Evolutionary conservation across 208 protist species (phyloP).

Genomic region (Novymonas esmeraldas): DNA sequence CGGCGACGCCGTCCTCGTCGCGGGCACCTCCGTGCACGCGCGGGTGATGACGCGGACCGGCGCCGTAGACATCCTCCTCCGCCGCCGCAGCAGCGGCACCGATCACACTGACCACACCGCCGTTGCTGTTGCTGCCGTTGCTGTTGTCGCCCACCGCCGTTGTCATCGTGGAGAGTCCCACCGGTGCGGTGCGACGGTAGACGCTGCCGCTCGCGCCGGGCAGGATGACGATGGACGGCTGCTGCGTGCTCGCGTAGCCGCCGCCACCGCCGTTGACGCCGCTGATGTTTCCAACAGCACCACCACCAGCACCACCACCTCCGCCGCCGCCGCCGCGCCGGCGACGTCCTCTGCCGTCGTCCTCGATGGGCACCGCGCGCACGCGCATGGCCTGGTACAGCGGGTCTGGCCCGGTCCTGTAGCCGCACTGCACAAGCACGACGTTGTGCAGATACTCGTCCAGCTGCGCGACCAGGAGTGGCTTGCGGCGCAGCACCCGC

Average conservation of each 20-base stretch:
- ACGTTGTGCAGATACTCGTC: conserved; percentile 73
- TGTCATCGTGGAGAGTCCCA: background rate
- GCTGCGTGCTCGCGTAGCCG: conserved; percentile 13
- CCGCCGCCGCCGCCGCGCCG: background rate
- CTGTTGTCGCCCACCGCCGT: background rate
- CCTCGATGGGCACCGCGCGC: conserved; percentile 23
- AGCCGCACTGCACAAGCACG: conserved; percentile 71
- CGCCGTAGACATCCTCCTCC: conserved; percentile 22
- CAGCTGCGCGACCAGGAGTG: conserved; percentile 60
- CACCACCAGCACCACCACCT: background rate
- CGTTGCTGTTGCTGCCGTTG: background rate
- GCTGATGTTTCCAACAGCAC: background rate
- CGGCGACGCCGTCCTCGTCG: background rate
- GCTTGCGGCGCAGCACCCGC: conserved; percentile 41
- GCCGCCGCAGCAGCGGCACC: background rate
- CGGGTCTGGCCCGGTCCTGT: conserved; percentile 50
- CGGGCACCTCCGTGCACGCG: background rate
- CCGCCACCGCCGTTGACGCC: background rate
- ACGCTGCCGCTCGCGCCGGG: conserved; percentile 15
- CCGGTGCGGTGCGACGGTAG: conserved; percentile 6
- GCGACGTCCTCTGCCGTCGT: conserved; percentile 7
- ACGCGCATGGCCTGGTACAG: conserved; percentile 32
- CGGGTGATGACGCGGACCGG: conserved; percentile 20
- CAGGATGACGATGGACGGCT: conserved; percentile 21
- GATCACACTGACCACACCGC: background rate